Conservation (phyloP, 371 early-diverging fungal genomes). For the Circinella umbellata region DNA sequence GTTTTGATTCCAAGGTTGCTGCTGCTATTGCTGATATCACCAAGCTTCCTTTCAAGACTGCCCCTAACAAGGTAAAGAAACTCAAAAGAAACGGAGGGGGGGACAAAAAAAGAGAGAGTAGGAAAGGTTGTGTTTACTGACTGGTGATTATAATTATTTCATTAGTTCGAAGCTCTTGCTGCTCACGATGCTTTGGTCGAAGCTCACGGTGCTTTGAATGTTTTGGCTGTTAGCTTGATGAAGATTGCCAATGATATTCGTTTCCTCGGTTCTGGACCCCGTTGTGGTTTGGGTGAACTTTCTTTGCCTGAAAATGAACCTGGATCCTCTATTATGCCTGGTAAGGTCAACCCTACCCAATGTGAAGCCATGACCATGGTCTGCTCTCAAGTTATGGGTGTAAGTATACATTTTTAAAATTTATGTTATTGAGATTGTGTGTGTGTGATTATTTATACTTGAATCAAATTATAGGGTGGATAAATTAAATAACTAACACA, state of each 20-base stretch:
- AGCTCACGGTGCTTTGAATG: constrained; percentile 91
- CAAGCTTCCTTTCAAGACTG: constrained; percentile 85
- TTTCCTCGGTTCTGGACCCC: constrained; percentile 93
- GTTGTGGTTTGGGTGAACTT: constrained; percentile 96
- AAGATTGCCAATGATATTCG: constrained; percentile 98
- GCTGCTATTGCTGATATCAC: constrained; percentile 79
- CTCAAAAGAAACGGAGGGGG: too few relatives aligned
- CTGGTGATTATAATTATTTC: background rate
- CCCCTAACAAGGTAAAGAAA: constrained; percentile 83
- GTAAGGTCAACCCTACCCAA: constrained; percentile 96
- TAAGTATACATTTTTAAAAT: background rate
- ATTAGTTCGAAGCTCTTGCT: constrained; percentile 93
- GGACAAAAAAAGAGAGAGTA: too few relatives aligned
- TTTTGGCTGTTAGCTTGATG: constrained; percentile 92
- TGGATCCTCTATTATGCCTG: constrained; percentile 98
- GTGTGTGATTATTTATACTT: too few relatives aligned
- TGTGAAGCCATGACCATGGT: constrained; percentile 99
- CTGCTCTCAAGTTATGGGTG: constrained; percentile 95
- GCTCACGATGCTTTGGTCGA: constrained; percentile 97
- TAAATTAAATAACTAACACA: too few relatives aligned
- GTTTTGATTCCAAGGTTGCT: constrained; percentile 89
- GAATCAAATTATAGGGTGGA: too few relatives aligned
- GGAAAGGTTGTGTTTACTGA: too few relatives aligned
- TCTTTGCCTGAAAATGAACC: constrained; percentile 96
- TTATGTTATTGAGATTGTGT: background rate